A percentile compares a stretch with the other conserved stretches of the same genome.
Evolutionary conservation across 140 eudicot species (phyloP).

Genomic region (Senecio squalidus): DNA sequence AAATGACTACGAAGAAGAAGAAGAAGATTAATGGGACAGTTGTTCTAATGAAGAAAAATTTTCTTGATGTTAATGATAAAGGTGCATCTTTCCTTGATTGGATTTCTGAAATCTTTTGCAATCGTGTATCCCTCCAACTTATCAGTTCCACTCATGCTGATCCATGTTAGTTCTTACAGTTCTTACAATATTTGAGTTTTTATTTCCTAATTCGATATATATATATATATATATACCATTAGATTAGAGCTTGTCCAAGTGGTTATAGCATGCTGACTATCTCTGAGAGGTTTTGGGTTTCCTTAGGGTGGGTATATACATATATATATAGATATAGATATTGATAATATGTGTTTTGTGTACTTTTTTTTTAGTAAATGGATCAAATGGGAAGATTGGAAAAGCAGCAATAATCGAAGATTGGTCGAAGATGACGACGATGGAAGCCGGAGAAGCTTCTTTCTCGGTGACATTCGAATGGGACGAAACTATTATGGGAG

Average conservation of each 20-base stretch:
- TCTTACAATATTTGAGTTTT: no score
- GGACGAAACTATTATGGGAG: slow-evolving; percentile 70
- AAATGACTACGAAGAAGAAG: background rate
- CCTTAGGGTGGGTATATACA: no score
- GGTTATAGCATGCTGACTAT: no score
- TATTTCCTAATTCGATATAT: no score
- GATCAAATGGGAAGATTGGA: slow-evolving; percentile 56
- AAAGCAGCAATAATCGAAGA: slow-evolving; percentile 52
- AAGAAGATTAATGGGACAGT: slow-evolving; percentile 55
- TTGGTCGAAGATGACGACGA: slow-evolving; percentile 32
- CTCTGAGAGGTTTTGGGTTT: no score
- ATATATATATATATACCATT: no score
- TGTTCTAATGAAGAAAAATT: slow-evolving; percentile 68
- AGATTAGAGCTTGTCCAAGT: no score
- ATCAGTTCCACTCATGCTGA: slow-evolving; percentile 43
- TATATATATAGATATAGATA: no score
- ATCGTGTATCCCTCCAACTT: slow-evolving; percentile 68
- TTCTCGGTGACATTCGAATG: slow-evolving; percentile 59
- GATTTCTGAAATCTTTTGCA: slow-evolving; percentile 51
- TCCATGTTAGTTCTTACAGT: slow-evolving; percentile 34
- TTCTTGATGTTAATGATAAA: slow-evolving; percentile 42
- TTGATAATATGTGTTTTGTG: background rate
- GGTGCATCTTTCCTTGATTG: slow-evolving; percentile 53
- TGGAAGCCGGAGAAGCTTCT: slow-evolving; percentile 36
- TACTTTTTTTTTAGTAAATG: slow-evolving; percentile 26